Evolutionary conservation across 495 filamentous ascomycete species (phyloP), one percentile per base, ranked within the genome.

Genomic region (Penicillium odoratum): DNA sequence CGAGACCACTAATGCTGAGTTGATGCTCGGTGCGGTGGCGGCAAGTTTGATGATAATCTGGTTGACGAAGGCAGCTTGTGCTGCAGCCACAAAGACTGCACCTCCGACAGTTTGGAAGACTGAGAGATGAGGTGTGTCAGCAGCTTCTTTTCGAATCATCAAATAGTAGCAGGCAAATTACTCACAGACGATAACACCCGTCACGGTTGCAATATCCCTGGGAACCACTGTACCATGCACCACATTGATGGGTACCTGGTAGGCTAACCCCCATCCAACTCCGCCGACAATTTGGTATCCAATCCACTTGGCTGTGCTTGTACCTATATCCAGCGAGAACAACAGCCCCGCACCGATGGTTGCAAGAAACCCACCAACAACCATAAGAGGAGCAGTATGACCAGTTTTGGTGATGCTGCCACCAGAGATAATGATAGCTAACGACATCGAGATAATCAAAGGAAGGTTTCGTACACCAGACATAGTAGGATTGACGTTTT

Each of bases 261-360:
- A 48, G 3, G 62, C 57, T 9, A 74, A 36, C 3, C 72, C 77
- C 3, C 58, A 10, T 25, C 66, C 73, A 40, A 68, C n/a, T 8
- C 74, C 76, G 13, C 60, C 49, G 26, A 79, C 26, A 15, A 72
- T 56, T 61, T 77, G 74, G 55, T 76, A 78, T 0, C 77, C 76
- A 42, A 76, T 70, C 71, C 71, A 78, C 38, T 69, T 64, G 34
- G 51, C 59, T 16, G 53, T n/a, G 9, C 48, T 33, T 29, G 61
- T 70, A 29, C 54, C 55, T 28, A 70, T 58, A 13, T 65, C 56
- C 21, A 74, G 57, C 11, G 69, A 71, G 47, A 68, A 72, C 13
- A 80, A 36, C 7, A 83, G 60, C 0, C 87, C 90, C 18, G 73
- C 72, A 28, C 87, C 90, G 53, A 92, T 69, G 16, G 54, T 58